phyloP scores from a whole-genome alignment of 345 rosid species.

The Salix purpurea region DNA sequence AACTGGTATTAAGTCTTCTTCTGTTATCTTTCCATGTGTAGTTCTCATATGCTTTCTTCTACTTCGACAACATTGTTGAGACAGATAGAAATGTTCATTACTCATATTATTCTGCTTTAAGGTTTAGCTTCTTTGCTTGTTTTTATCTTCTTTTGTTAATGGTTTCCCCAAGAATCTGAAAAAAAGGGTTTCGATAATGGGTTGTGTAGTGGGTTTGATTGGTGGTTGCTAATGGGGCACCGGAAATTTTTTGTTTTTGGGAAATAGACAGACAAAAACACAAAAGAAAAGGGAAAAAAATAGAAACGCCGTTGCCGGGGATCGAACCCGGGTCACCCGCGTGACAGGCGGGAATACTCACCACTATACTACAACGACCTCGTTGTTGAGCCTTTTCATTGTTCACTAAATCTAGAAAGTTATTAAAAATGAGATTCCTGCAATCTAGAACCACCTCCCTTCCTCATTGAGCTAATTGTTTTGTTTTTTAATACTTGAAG shows the following conservation, averaged over 20 bases:
- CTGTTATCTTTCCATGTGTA: neutral
- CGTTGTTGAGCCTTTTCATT: accelerated
- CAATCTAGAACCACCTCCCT: neutral
- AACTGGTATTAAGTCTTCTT: slow-evolving; percentile 25
- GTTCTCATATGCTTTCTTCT: neutral
- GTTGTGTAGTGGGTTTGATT: neutral
- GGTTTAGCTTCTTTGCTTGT: neutral
- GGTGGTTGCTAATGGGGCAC: neutral
- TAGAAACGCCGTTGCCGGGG: slow-evolving; percentile 71
- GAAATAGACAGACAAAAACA: neutral
- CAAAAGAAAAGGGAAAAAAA: too few relatives aligned
- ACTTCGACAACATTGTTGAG: neutral
- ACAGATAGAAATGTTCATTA: neutral
- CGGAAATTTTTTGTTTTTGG: neutral
- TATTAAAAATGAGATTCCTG: too few relatives aligned
- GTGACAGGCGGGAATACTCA: slow-evolving; percentile 89
- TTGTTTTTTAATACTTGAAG: slow-evolving; percentile 19
- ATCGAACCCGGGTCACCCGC: slow-evolving; percentile 96
- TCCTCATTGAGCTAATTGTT: neutral
- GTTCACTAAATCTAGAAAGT: too few relatives aligned
- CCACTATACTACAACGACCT: slow-evolving; percentile 92
- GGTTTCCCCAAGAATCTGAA: neutral
- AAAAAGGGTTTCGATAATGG: neutral
- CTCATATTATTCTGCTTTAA: neutral
- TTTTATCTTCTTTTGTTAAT: neutral